Evolutionary conservation across 2,329 filamentous ascomycete species (phyloP).

Genomic region (Alternaria incomplexa): DNA sequence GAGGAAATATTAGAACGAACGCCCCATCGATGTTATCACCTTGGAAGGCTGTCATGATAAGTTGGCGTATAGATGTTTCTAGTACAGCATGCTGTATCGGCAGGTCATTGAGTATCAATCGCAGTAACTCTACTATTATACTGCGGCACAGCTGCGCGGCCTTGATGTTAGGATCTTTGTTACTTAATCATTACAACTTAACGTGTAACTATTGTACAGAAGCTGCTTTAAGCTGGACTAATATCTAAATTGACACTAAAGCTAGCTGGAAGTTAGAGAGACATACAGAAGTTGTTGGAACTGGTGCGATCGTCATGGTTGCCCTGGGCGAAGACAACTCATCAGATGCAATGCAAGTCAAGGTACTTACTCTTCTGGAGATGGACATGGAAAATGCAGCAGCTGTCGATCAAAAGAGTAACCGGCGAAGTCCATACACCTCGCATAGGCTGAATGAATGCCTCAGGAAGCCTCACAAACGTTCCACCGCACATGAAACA

Average conservation of each 20-base stretch:
- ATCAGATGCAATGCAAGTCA: constrained; percentile 79
- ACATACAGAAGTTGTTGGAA: constrained; percentile 82
- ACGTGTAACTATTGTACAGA: constrained; percentile 75
- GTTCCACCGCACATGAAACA: background rate
- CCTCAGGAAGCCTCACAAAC: background rate
- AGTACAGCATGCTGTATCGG: constrained; percentile 84
- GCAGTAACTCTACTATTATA: constrained; percentile 58
- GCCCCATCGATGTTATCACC: constrained; percentile 57
- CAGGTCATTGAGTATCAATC: constrained; percentile 87
- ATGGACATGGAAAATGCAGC: constrained; percentile 72
- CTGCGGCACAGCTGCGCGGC: constrained; percentile 57
- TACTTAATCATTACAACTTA: constrained; percentile 78
- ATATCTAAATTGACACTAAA: constrained; percentile 86
- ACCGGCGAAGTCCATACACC: constrained; percentile 63
- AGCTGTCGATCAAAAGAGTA: constrained; percentile 68
- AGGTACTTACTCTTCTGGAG: constrained; percentile 78
- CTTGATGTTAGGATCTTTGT: constrained; percentile 79
- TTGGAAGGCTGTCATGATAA: constrained; percentile 74
- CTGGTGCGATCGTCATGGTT: constrained; percentile 74
- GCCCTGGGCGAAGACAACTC: constrained; percentile 85
- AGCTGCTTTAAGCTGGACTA: constrained; percentile 84
- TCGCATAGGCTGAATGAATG: constrained; percentile 11
- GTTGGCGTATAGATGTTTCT: constrained; percentile 86
- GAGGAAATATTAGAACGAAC: background rate
- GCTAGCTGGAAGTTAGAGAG: constrained; percentile 81